A percentile compares a stretch with the other conserved stretches of the same genome.
Conservation (phyloP, 768 basidiomycete genomes). For the Megacollybia marginata region DNA sequence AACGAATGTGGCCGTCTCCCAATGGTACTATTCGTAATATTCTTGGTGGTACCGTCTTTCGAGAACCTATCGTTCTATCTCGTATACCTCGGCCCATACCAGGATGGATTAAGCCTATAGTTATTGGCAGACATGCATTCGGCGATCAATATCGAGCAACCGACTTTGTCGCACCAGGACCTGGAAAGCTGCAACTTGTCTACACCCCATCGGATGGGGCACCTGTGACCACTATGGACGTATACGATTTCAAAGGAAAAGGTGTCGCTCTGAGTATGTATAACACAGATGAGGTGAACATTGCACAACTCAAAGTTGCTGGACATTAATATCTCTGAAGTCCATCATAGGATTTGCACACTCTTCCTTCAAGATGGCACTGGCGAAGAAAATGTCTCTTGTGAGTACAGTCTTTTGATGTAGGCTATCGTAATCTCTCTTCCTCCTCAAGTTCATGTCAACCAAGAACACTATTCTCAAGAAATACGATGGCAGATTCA, state of each 20-base stretch:
- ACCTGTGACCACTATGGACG: conserved; percentile 60
- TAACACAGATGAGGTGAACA: conserved; percentile 84
- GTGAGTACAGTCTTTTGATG: conserved; percentile 23
- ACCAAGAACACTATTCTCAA: conserved; percentile 98
- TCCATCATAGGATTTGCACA: conserved; percentile 95
- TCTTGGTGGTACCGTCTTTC: conserved; percentile 96
- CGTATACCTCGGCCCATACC: conserved; percentile 91
- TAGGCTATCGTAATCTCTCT: too few species aligned
- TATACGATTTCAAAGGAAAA: conserved; percentile 89
- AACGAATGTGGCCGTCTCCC: conserved; percentile 98
- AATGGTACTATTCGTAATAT: conserved; percentile 99
- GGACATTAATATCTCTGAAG: conserved; percentile 25
- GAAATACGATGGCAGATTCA: conserved; percentile 98
- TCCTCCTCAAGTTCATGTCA: conserved; percentile 70
- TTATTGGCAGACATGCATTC: conserved; percentile 95
- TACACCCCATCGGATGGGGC: conserved; percentile 79
- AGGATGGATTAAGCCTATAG: conserved; percentile 95
- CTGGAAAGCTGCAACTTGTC: conserved; percentile 90
- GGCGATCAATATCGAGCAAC: conserved; percentile 84
- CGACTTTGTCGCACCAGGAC: conserved; percentile 84
- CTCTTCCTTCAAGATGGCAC: conserved; percentile 95
- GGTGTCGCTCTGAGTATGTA: conserved; percentile 98
- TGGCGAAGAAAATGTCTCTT: conserved; percentile 69
- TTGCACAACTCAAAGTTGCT: not conserved
- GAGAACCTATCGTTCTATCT: conserved; percentile 91